A percentile compares a stretch with the other conserved stretches of the same genome.
These are phyloP conservation scores for Trichoderma breve DNA, from an alignment of 2,329 filamentous ascomycete species.

Conservation along the genomic window DNA sequence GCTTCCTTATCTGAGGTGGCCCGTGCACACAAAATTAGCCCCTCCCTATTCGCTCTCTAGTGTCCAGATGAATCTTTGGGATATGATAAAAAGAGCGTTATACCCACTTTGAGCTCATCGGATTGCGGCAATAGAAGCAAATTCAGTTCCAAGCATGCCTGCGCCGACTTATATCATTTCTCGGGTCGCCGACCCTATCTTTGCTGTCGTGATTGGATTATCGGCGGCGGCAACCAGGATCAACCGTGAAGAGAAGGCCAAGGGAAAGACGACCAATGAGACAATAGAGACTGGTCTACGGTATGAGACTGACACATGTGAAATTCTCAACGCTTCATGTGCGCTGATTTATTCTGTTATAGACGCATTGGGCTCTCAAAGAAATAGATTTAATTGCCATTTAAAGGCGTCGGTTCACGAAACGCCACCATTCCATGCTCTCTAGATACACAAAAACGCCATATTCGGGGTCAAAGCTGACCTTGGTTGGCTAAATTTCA, in stretches of 20 bases:
- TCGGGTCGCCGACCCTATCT: constrained; percentile 57
- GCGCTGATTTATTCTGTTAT: constrained; percentile 20
- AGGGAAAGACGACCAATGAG: constrained; percentile 52
- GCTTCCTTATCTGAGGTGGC: constrained; percentile 2
- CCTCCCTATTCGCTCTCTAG: not conserved
- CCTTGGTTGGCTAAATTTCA: not conserved
- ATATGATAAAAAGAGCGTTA: constrained; percentile 4
- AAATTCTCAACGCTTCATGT: not conserved
- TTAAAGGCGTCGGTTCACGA: not conserved
- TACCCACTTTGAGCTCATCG: not conserved
- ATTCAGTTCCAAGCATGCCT: constrained; percentile 41
- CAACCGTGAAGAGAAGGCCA: constrained; percentile 59
- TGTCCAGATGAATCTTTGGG: not conserved
- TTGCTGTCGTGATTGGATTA: constrained; percentile 56
- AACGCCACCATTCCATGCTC: constrained; percentile 3
- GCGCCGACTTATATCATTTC: constrained; percentile 60
- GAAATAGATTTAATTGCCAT: constrained; percentile 21
- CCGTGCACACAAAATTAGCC: not conserved
- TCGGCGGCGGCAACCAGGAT: constrained; percentile 56
- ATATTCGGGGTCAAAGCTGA: not conserved
- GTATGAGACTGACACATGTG: constrained; percentile 29
- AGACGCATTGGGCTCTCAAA: constrained; percentile 34
- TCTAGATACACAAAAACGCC: constrained; percentile 1
- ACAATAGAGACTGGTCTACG: constrained; percentile 48
- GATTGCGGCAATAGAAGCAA: not conserved